Evolutionary conservation across 352 stramenopile genomes (phyloP).

Genomic region (Thalassiosira gravida): DNA sequence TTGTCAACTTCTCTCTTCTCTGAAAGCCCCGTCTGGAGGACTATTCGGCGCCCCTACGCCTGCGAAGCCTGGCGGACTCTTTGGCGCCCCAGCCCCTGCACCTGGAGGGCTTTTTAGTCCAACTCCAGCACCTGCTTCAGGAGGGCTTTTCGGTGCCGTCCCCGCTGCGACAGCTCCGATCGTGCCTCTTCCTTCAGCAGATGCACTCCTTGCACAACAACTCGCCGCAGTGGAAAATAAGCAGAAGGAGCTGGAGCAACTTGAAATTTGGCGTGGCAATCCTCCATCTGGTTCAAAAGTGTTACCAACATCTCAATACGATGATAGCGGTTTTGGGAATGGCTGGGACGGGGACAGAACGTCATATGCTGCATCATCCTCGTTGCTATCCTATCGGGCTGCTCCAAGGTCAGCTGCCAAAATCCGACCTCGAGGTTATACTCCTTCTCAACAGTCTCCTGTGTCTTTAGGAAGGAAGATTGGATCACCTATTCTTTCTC

Average conservation of each 20-base stretch:
- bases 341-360: slow-evolving; percentile 39
- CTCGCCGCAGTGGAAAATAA: slow-evolving; percentile 78
- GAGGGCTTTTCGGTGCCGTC: slow-evolving; percentile 53
- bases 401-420: slow-evolving; percentile 69
- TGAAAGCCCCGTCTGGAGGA: slow-evolving; percentile 23
- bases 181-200: slow-evolving; percentile 59
- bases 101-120: slow-evolving; percentile 64
- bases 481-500: slow-evolving; percentile 67
- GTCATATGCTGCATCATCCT: slow-evolving; percentile 47
- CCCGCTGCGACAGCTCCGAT: slow-evolving; percentile 28
- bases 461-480: slow-evolving; percentile 48
- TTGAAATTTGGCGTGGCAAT: slow-evolving; percentile 70
- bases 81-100: slow-evolving; percentile 31
- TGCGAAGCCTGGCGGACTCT: slow-evolving; percentile 40
- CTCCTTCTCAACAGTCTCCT: slow-evolving; percentile 57
- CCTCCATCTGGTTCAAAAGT: slow-evolving; percentile 54
- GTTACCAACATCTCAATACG: slow-evolving; percentile 50
- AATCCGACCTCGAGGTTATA: slow-evolving; percentile 80
- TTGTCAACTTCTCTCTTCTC: too few species aligned
- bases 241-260: slow-evolving; percentile 76
- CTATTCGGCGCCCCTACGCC: slow-evolving; percentile 62
- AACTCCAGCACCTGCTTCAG: slow-evolving; percentile 52
- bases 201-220: slow-evolving; percentile 75
- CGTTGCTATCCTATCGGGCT: slow-evolving; percentile 53
- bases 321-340: slow-evolving; percentile 34